Evolutionary conservation across 306 rosid genomes (phyloP).

Genomic region (Arachis stenosperma): DNA sequence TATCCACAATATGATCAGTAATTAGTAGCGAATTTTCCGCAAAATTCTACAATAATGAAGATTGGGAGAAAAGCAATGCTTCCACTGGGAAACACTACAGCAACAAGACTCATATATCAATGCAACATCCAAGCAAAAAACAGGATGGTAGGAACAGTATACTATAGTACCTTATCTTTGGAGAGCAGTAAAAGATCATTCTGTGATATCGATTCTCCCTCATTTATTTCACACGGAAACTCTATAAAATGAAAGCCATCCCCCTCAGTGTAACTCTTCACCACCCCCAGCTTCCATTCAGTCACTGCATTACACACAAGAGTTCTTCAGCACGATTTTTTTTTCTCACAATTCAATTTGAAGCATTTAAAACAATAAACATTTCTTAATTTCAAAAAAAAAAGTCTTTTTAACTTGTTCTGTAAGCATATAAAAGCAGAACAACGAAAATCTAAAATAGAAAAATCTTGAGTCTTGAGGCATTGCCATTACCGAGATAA

Average conservation of each 20-base stretch:
- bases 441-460: neutral
- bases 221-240: constrained; percentile 47
- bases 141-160: neutral
- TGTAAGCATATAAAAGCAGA: neutral
- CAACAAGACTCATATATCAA: neutral
- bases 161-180: constrained; percentile 62
- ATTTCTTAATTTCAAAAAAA: constrained; percentile 10
- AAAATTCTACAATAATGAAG: neutral
- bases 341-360: constrained; percentile 26
- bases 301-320: constrained; percentile 49
- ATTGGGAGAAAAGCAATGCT: neutral
- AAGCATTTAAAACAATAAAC: constrained; percentile 8
- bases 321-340: constrained; percentile 29
- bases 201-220: constrained; percentile 59
- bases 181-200: constrained; percentile 86
- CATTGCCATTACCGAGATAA: neutral
- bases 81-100: constrained; percentile 10
- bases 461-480: neutral
- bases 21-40: neutral
- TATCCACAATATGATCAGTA: neutral
- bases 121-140: neutral
- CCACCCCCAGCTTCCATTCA: constrained; percentile 69
- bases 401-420: no score
- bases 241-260: constrained; percentile 78
- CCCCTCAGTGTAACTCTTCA: constrained; percentile 62